Evolutionary conservation across 1,284 basidiomycete genomes (phyloP), one percentile per base, ranked within the genome.

Genomic region (Heliocybe sulcata): DNA sequence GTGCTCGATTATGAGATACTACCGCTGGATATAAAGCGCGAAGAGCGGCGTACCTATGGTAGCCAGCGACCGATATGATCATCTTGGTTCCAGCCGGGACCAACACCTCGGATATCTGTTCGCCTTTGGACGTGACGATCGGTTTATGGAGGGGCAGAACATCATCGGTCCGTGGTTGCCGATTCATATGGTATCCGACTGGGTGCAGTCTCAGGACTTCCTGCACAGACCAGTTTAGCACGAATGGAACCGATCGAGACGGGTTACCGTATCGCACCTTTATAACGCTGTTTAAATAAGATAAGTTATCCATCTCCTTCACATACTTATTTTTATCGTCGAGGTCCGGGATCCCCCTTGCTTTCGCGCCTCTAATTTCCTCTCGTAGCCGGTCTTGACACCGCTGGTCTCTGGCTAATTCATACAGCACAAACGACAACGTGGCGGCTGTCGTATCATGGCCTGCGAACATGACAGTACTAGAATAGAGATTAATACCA

Each of bases 381-480:
- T 57, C 52, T 6, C 64, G 57, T 20, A 65, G 47, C 25, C 25
- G 57, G 3, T 55, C 35, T 54, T 65, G 64, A 2, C 33, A 53
- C 25, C 61, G 56, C 8, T 55, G 60, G 51, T 60, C 38, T 19
- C 53, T 54, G 11, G 64, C 50, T 16, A 65, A 57, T 19, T 59
- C 57, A 20, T 60, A 59, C 12, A 65, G 53, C n/a, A 57, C 55
- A 22, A 61, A 60, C 14, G 53, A 55, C 11, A 63, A 38, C 9
- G 57, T 47, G 19, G 55, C 53, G 25, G 62, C 58, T 52, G 60
- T 64, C 1, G 58, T 63, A n/a, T 64, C 59, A 12, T 62, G 57
- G 14, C 62, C 63, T 11, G 58, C 59, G 23, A 61, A 59, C 1
- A 63, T 54, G 33, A 63, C 51, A 33, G 56, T 57, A 20, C 57